phyloP scores from a whole-genome alignment of 2,329 filamentous ascomycete genomes.

The Paraphaeosphaeria sporulosa region DNA sequence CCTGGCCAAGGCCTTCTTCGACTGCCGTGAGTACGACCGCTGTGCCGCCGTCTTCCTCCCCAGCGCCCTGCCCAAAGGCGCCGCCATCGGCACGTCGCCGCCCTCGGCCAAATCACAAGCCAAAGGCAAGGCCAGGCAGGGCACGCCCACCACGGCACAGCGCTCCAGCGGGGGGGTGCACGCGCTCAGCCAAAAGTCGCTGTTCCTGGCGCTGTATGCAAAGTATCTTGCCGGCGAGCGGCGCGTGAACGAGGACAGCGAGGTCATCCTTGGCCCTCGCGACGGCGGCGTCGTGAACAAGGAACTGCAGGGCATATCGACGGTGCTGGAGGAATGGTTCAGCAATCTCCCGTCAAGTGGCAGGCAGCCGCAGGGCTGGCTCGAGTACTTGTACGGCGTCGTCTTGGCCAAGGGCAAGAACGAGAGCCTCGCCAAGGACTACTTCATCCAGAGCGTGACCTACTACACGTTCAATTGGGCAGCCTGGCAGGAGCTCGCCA shows the following conservation, averaged over 20 bases:
- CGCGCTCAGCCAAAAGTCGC: constrained; percentile 82
- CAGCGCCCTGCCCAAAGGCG: constrained; percentile 75
- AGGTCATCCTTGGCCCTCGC: constrained; percentile 94
- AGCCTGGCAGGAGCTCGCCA: constrained; percentile 91
- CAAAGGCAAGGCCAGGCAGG: constrained; percentile 67
- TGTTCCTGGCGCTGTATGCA: constrained; percentile 92
- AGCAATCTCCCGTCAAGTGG: constrained; percentile 65
- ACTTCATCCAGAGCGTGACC: constrained; percentile 87
- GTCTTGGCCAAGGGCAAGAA: constrained; percentile 91
- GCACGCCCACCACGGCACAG: constrained; percentile 47
- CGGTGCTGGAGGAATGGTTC: constrained; percentile 83
- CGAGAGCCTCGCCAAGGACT: constrained; percentile 82
- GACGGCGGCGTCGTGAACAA: constrained; percentile 90
- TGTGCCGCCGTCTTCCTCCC: constrained; percentile 89
- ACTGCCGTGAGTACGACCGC: constrained; percentile 93
- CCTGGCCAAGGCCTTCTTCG: constrained; percentile 91
- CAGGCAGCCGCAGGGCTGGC: constrained; percentile 82
- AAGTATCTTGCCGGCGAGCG: constrained; percentile 95
- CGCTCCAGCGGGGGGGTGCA: constrained; percentile 48
- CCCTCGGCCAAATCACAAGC: constrained; percentile 45
- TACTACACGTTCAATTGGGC: constrained; percentile 96
- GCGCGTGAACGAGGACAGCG: constrained; percentile 92
- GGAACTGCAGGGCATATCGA: constrained; percentile 78
- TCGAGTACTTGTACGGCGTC: constrained; percentile 92
- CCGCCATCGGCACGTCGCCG: constrained; percentile 59